These are phyloP conservation scores for Lentinula novae-zelandiae DNA, from an alignment of 1,284 basidiomycete species.

Conservation along the genomic window DNA sequence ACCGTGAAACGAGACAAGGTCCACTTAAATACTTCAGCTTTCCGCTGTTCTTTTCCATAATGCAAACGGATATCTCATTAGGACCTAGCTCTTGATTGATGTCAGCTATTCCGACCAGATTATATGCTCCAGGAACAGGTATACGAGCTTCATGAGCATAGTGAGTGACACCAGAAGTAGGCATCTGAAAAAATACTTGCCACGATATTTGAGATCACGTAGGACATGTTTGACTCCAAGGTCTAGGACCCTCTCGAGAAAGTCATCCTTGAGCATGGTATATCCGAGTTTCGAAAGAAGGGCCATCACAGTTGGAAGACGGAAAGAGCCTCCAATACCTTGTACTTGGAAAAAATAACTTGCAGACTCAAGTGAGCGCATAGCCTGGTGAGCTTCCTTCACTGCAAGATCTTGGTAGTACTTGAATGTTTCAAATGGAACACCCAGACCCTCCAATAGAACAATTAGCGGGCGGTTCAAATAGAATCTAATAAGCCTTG, in stretches of 20 bases:
- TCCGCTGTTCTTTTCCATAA: slow-evolving; percentile 36
- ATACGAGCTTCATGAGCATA: slow-evolving; percentile 44
- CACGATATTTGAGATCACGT: slow-evolving; percentile 58
- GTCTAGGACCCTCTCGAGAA: slow-evolving; percentile 49
- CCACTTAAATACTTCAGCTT: slow-evolving; percentile 49
- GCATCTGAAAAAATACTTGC: background rate
- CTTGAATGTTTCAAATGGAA: slow-evolving; percentile 48
- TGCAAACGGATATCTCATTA: slow-evolving; percentile 56
- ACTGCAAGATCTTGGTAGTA: slow-evolving; percentile 54
- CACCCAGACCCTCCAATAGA: slow-evolving; percentile 57
- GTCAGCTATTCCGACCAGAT: slow-evolving; percentile 67
- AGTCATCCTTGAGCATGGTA: slow-evolving; percentile 29
- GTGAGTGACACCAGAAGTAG: background rate
- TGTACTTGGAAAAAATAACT: slow-evolving; percentile 43
- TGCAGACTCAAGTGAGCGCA: slow-evolving; percentile 38
- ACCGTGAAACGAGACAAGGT: slow-evolving; percentile 53
- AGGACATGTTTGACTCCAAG: slow-evolving; percentile 59
- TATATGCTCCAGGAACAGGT: slow-evolving; percentile 57
- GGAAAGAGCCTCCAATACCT: slow-evolving; percentile 39
- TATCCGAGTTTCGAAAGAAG: slow-evolving; percentile 31
- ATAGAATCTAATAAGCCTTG: slow-evolving; percentile 27
- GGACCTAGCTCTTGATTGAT: slow-evolving; percentile 46
- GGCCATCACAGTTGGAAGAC: slow-evolving; percentile 35
- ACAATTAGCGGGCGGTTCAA: slow-evolving; percentile 71
- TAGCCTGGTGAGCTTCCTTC: slow-evolving; percentile 38